phyloP scores from a whole-genome alignment of 257 asterid genomes.

The Ocimum tenuiflorum region DNA sequence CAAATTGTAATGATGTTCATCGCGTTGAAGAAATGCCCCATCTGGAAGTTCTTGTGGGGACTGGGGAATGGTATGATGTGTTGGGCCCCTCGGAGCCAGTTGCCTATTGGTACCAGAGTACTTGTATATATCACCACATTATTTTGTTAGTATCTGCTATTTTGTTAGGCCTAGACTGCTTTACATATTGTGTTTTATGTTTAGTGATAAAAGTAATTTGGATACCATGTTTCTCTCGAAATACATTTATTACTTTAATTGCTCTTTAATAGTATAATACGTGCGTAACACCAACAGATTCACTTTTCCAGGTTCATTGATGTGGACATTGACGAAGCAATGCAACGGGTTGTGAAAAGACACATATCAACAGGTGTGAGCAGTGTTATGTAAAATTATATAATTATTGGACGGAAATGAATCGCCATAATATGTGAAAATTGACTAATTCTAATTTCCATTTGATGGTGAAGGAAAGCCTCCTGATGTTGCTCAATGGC shows the following conservation, averaged over 20 bases:
- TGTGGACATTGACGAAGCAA: conserved; percentile 67
- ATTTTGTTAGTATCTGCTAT: neutral
- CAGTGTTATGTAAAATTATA: neutral
- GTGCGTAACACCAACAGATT: neutral
- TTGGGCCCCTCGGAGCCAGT: neutral
- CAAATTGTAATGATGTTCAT: neutral
- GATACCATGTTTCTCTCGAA: neutral
- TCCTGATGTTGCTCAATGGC: conserved; percentile 82
- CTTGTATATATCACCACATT: too few relatives aligned
- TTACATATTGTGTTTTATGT: too few relatives aligned
- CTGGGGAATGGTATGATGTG: neutral
- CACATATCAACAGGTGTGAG: conserved; percentile 74
- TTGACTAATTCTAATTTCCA: conserved; percentile 16
- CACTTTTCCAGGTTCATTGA: conserved; percentile 67
- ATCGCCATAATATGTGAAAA: neutral
- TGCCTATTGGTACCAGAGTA: neutral
- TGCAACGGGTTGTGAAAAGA: conserved; percentile 77
- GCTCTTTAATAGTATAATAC: neutral
- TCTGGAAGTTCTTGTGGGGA: neutral
- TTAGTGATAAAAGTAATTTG: too few relatives aligned
- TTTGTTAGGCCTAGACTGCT: neutral
- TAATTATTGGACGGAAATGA: neutral
- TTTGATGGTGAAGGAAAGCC: conserved; percentile 49
- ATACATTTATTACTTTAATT: neutral
- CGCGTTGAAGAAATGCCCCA: neutral